A percentile compares a stretch with the other conserved stretches of the same genome.
These are phyloP conservation scores for Xerocomellus chrysenteron DNA, from an alignment of 768 basidiomycete species.

Conservation along the genomic window DNA sequence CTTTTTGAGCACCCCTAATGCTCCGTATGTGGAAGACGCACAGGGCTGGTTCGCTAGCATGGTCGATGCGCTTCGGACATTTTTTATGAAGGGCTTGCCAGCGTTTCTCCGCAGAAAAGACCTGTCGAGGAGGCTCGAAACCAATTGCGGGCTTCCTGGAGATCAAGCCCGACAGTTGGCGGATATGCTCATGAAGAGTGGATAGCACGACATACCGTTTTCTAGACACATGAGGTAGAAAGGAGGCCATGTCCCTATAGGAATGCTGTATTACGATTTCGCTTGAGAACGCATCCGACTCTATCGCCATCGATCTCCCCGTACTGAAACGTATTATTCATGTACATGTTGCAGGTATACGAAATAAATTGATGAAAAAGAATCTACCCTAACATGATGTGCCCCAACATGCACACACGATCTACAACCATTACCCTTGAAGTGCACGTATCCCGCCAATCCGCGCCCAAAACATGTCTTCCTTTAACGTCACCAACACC, in stretches of 20 bases:
- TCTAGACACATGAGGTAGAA: too few species aligned
- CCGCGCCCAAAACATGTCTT: constrained; percentile 87
- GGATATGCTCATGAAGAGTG: not conserved
- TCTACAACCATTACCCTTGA: not conserved
- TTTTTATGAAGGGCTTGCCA: not conserved
- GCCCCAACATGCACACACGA: too few species aligned
- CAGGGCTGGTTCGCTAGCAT: not conserved
- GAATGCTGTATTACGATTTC: not conserved
- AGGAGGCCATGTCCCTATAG: too few species aligned
- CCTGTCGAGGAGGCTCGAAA: not conserved
- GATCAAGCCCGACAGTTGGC: not conserved
- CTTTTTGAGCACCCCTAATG: not conserved
- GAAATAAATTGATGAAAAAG: not conserved
- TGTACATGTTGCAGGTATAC: not conserved
- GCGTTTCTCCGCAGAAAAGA: not conserved
- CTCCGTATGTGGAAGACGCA: not conserved
- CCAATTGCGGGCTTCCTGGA: not conserved
- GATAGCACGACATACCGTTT: not conserved
- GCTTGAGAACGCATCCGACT: too few species aligned
- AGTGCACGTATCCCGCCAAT: constrained; percentile 49
- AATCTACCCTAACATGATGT: not conserved
- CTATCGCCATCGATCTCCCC: too few species aligned
- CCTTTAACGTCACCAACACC: constrained; percentile 63
- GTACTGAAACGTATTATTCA: not conserved
- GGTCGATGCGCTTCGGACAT: not conserved